Evolutionary conservation across 108 stramenopile species (phyloP), one percentile per base, ranked within the genome.

Genomic region (Nitzschia putrida): DNA sequence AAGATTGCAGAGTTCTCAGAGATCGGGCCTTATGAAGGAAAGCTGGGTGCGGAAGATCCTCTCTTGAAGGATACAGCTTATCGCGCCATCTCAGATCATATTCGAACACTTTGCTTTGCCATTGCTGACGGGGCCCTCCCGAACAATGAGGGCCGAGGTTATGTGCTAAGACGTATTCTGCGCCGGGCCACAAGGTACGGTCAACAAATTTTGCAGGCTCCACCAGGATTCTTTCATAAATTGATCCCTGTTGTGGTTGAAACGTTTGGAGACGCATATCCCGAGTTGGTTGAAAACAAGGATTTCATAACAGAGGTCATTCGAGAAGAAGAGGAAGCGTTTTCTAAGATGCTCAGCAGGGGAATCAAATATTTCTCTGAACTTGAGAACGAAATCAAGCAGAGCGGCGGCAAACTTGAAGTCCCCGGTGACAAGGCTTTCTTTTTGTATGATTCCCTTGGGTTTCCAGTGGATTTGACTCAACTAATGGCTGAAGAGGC

Each of bases 151-250:
- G 98, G 98, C 14, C 77, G 98, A 39, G 98, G 98, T 7, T 98
- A 99, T 77, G 98, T 98, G 7, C 74, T 99, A 52, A 70, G 98
- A 29, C 88, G 98, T 47, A 86, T 98, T 57, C 65, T 98, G 58
- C 93, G 98, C 53, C 88, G 98, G 53, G 99, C 97, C 38, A 90
- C 96, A n/a, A 69, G 99, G 45, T 98, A 98, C 77, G 99, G 99
- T 43, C 92, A 95, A 77, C 94, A 98, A 75, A 88, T 96, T 66
- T 76, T 99, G 57, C 87, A 93, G 55, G 90, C 87, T 64, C 84
- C 89, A 63, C 92, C 90, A 6, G 97, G 97, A 25, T 98, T 97
- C 82, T 96, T 99, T 76, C 76, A 84, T 39, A 79, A 84, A 64
- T 82, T 99, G 56, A 87, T 97, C 65, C 92, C 92, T 14, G 82